These are phyloP conservation scores for Thelephora ganbajun DNA, from an alignment of 768 basidiomycete genomes.

Conservation along the genomic window DNA sequence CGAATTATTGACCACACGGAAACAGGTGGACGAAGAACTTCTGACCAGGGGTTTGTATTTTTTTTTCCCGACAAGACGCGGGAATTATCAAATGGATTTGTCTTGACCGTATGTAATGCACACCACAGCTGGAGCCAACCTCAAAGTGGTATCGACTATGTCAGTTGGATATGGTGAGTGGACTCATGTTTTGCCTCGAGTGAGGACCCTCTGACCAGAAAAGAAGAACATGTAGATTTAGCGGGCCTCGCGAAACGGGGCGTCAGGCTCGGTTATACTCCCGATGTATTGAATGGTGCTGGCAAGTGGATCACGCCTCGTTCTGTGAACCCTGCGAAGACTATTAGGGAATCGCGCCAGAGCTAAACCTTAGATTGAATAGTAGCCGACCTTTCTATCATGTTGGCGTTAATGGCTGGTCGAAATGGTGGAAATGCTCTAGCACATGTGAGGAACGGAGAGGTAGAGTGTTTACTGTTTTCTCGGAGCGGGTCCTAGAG, in stretches of 20 bases:
- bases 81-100: no score
- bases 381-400: slow-evolving; percentile 86
- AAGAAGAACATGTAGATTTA: slow-evolving; percentile 72
- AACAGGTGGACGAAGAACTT: slow-evolving; percentile 61
- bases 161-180: slow-evolving; percentile 73
- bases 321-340: background rate
- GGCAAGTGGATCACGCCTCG: slow-evolving; percentile 26
- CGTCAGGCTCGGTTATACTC: slow-evolving; percentile 80
- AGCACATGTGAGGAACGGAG: slow-evolving; percentile 51
- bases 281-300: slow-evolving; percentile 86
- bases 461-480: slow-evolving; percentile 24
- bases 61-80: background rate
- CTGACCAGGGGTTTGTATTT: slow-evolving; percentile 34
- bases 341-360: background rate
- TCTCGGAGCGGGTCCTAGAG: background rate
- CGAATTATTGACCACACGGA: background rate
- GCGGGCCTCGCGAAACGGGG: slow-evolving; percentile 40
- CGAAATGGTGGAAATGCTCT: slow-evolving; percentile 61
- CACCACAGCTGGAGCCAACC: slow-evolving; percentile 46
- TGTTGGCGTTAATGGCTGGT: slow-evolving; percentile 89
- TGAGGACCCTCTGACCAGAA: background rate
- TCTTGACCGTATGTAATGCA: background rate
- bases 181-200: background rate
- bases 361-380: background rate
- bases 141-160: slow-evolving; percentile 86